Conservation (phyloP, 1,139 yeast genomes). For the Zygotorulaspora mrakii region DNA sequence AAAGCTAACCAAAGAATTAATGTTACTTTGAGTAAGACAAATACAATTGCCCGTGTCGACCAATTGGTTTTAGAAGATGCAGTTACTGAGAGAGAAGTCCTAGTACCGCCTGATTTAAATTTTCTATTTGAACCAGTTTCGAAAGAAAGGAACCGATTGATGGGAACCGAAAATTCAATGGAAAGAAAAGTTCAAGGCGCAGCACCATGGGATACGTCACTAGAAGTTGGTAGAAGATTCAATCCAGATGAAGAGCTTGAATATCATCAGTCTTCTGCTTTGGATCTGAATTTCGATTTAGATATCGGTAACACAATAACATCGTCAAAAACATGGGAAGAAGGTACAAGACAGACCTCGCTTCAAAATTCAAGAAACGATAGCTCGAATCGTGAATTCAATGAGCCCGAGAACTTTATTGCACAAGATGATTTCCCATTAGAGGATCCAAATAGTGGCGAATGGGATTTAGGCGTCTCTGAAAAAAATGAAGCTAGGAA, state of each 20-base stretch:
- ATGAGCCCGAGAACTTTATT: constrained; percentile 14
- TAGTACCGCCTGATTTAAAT: constrained; percentile 60
- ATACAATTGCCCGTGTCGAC: constrained; percentile 52
- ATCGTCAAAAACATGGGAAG: constrained; percentile 43
- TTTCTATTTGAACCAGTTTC: constrained; percentile 34
- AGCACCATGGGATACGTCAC: constrained; percentile 34
- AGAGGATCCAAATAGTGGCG: constrained; percentile 28
- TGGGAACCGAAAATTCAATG: constrained; percentile 25
- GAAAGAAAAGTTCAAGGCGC: constrained; percentile 35
- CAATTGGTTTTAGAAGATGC: constrained; percentile 67
- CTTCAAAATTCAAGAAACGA: constrained; percentile 38
- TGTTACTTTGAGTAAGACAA: constrained; percentile 44
- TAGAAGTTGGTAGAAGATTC: constrained; percentile 36
- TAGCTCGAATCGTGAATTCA: constrained; percentile 7
- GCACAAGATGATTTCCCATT: constrained; percentile 20
- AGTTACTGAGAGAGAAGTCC: constrained; percentile 71
- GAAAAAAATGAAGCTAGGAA: constrained; percentile 12
- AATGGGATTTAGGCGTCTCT: constrained; percentile 32
- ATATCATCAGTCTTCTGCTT: constrained; percentile 25
- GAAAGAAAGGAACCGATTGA: constrained; percentile 8
- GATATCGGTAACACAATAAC: constrained; percentile 18
- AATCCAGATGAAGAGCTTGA: constrained; percentile 41
- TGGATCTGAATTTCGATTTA: constrained; percentile 35
- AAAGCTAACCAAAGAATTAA: constrained; percentile 40
- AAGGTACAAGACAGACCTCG: constrained; percentile 63